Evolutionary conservation across 1,284 basidiomycete species (phyloP).

Genomic region (Jaminaea rosea): DNA sequence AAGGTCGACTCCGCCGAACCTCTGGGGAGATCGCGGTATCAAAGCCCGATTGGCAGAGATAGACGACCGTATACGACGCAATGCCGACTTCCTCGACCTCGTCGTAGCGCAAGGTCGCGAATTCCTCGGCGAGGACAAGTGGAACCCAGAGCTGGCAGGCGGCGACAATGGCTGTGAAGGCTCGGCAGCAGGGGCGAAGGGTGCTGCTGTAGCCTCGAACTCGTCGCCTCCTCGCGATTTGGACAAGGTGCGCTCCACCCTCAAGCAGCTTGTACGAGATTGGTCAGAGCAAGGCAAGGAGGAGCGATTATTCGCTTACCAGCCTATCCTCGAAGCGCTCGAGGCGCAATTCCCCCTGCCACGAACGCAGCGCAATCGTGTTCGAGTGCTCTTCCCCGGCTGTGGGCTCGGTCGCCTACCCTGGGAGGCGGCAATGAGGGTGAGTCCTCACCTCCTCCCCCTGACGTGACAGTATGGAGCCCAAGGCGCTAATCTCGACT

Average conservation of each 20-base stretch:
- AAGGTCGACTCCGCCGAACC: not conserved
- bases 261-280: conserved; percentile 44
- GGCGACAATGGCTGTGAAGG: not conserved
- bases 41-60: conserved; percentile 34
- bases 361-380: conserved; percentile 1
- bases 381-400: conserved; percentile 39
- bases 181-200: not conserved
- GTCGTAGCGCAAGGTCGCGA: conserved; percentile 33
- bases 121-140: conserved; percentile 34
- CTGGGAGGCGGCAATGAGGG: conserved; percentile 34
- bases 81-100: conserved; percentile 32
- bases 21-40: conserved; percentile 8
- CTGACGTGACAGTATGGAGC: too few species aligned
- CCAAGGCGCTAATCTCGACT: too few species aligned
- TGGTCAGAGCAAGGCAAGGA: conserved; percentile 31
- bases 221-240: conserved; percentile 22
- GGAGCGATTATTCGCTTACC: conserved; percentile 32
- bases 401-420: conserved; percentile 41
- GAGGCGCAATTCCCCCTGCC: conserved; percentile 14
- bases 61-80: conserved; percentile 44
- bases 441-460: too few species aligned
- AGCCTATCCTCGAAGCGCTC: conserved; percentile 31
- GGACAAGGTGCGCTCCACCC: conserved; percentile 42
- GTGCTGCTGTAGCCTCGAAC: not conserved
- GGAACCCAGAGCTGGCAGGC: too few species aligned